These are phyloP conservation scores for Phellopilus nigrolimitatus DNA, from an alignment of 1,284 basidiomycete genomes.

Conservation along the genomic window DNA sequence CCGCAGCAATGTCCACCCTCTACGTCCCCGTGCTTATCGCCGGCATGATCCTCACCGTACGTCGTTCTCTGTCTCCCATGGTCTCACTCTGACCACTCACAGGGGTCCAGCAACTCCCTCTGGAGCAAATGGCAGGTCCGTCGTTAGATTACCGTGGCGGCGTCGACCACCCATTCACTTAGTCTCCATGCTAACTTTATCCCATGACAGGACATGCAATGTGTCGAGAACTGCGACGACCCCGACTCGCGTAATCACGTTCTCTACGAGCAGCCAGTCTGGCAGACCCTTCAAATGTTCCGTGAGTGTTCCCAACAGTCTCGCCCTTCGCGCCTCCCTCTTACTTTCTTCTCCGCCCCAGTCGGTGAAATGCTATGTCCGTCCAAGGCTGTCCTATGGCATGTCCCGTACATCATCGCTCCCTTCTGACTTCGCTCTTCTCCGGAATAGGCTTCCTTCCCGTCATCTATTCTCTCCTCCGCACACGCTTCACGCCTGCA, in stretches of 20 bases:
- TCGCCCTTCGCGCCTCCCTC: constrained; percentile 23
- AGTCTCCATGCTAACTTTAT: constrained; percentile 4
- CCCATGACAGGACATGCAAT: constrained; percentile 78
- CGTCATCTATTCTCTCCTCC: constrained; percentile 65
- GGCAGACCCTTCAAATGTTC: constrained; percentile 93
- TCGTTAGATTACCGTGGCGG: constrained; percentile 21
- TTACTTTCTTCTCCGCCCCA: constrained; percentile 37
- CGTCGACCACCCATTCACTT: constrained; percentile 17
- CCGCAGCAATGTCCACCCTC: constrained; percentile 5
- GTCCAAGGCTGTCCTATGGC: constrained; percentile 31
- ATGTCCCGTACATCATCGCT: constrained; percentile 24
- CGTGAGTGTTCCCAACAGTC: constrained; percentile 43
- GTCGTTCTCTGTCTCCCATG: constrained; percentile 21
- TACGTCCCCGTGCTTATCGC: constrained; percentile 52
- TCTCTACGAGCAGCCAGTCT: constrained; percentile 88
- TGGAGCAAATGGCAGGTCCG: constrained; percentile 77
- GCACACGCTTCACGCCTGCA: constrained; percentile 39
- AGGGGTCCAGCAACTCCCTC: constrained; percentile 76
- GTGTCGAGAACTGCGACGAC: constrained; percentile 83
- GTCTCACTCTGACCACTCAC: constrained; percentile 18
- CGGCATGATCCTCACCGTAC: constrained; percentile 78
- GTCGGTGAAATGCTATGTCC: constrained; percentile 90
- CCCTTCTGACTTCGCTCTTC: constrained; percentile 21
- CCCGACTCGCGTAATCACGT: constrained; percentile 51
- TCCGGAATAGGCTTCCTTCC: constrained; percentile 71